These are phyloP conservation scores for Mycotypha africana DNA, from an alignment of 371 early-diverging fungal species.

Conservation along the genomic window DNA sequence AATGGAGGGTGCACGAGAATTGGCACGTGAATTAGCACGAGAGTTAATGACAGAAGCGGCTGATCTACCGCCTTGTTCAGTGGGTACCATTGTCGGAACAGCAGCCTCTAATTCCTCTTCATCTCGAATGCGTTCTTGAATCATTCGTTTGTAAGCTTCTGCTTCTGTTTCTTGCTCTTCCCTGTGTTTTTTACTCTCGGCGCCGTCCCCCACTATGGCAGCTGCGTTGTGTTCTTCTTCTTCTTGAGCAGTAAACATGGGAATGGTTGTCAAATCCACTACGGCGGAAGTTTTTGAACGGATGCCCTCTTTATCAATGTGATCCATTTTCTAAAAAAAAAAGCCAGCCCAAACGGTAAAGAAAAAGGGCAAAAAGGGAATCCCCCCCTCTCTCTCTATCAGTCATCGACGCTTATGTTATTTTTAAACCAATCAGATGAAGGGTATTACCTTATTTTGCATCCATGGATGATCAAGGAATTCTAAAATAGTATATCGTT, in stretches of 20 bases:
- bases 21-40: constrained; percentile 20
- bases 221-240: not conserved
- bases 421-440: no score
- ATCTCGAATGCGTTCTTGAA: constrained; percentile 19
- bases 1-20: constrained; percentile 18
- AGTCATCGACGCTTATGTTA: not conserved
- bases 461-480: constrained; percentile 86
- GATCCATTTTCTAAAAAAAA: constrained; percentile 5
- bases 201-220: not conserved
- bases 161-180: constrained; percentile 17
- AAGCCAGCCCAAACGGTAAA: not conserved
- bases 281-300: not conserved
- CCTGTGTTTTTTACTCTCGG: no score
- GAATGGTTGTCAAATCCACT: constrained; percentile 2
- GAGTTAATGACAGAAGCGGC: constrained; percentile 20
- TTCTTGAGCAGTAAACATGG: constrained; percentile 7
- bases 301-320: constrained; percentile 6
- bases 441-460: constrained; percentile 25
- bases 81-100: constrained; percentile 4
- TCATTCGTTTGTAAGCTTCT: constrained; percentile 21
- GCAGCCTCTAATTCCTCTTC: constrained; percentile 18
- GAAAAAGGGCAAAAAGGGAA: no score
- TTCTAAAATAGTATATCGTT: constrained; percentile 50
- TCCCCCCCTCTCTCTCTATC: no score
- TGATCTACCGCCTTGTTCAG: constrained; percentile 15